Evolutionary conservation across 2,329 filamentous ascomycete species (phyloP).

Genomic region (Colletotrichum orchidophilum): DNA sequence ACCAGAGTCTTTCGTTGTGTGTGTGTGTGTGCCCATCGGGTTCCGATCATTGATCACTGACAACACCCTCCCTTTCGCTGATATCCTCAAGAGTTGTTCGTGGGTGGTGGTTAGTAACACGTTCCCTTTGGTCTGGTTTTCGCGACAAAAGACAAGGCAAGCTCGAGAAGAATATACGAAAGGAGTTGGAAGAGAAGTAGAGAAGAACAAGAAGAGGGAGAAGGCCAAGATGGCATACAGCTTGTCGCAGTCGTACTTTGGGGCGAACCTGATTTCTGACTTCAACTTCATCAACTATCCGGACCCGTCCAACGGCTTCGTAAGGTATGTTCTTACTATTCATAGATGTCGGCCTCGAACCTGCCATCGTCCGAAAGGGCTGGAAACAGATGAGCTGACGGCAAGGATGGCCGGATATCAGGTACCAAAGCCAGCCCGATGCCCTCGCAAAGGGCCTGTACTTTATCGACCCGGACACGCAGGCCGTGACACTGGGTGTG

Average conservation of each 20-base stretch:
- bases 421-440: constrained; percentile 54
- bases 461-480: constrained; percentile 50
- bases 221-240: constrained; percentile 44
- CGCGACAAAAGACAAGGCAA: neutral
- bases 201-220: no score
- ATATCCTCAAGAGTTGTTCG: neutral
- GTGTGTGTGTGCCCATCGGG: neutral
- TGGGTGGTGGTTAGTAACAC: neutral
- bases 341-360: neutral
- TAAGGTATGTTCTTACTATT: constrained; percentile 60
- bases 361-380: neutral
- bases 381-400: neutral
- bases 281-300: constrained; percentile 60
- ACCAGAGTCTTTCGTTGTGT: constrained; percentile 18
- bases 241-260: constrained; percentile 53
- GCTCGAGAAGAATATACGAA: neutral
- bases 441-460: constrained; percentile 52
- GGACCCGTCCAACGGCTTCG: constrained; percentile 75
- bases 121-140: neutral
- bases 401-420: constrained; percentile 32
- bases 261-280: constrained; percentile 53
- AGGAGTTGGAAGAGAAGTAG: neutral
- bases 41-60: neutral
- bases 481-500: constrained; percentile 57
- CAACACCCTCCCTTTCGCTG: neutral